These are phyloP conservation scores for Taiozyma onychis DNA, from an alignment of 1,139 yeast species.

Conservation along the genomic window DNA sequence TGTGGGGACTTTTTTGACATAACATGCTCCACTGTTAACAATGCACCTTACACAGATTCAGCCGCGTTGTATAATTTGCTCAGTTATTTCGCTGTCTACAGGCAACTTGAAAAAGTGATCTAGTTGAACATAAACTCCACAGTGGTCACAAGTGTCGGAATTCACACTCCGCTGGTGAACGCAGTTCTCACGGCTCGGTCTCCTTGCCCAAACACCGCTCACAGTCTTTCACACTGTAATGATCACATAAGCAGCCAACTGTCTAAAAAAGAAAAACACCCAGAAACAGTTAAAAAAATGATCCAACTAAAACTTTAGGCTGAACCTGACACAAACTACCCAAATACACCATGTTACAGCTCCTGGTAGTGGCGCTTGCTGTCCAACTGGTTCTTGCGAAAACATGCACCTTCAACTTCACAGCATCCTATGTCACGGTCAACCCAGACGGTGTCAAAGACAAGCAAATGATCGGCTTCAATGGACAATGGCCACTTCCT, in stretches of 20 bases:
- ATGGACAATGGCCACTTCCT: conserved; percentile 73
- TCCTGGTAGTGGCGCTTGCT: neutral
- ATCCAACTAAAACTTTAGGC: neutral
- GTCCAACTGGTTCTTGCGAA: conserved; percentile 26
- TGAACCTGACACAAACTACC: neutral
- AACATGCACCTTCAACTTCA: conserved; percentile 48
- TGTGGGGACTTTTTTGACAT: too few species aligned
- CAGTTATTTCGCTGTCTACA: too few species aligned
- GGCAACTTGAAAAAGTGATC: too few species aligned
- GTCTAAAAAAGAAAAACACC: neutral
- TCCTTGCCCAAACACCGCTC: neutral
- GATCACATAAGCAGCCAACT: neutral
- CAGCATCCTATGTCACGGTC: conserved; percentile 49
- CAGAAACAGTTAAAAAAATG: neutral
- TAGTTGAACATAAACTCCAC: too few species aligned
- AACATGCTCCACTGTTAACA: too few species aligned
- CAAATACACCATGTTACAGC: neutral
- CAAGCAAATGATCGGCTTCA: conserved; percentile 57
- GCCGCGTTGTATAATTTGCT: too few species aligned
- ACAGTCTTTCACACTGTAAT: neutral
- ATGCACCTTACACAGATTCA: too few species aligned
- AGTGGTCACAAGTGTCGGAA: too few species aligned
- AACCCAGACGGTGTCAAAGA: conserved; percentile 58
- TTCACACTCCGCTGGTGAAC: too few species aligned
- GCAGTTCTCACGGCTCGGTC: neutral